Base-by-base conservation (phyloP, 78 protist genomes). In the Dictyostelium capitatum region DNA sequence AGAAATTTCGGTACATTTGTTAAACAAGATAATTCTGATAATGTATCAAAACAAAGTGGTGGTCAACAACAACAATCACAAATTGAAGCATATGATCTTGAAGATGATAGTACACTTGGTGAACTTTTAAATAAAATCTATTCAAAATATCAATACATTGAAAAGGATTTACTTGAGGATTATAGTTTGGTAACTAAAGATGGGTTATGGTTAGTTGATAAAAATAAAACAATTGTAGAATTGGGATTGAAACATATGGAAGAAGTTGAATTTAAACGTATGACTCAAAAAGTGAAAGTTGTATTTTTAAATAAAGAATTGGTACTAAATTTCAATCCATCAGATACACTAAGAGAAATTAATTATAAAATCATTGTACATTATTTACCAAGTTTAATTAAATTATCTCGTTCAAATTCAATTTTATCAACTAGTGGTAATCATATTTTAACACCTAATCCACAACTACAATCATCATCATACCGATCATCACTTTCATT, bases 251-350 rank as follows among this genome's bases (percentile, higher is more conserved):
- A 84, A 59, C 82, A 84, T 59, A n/a, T 59, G 56, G 65, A 56
- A 14, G 92, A 84, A 47, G 20, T 84, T 48, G 70, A 75, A 53
- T 77, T 87, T 64, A 56, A 78, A 25, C 51, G 93, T 20, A 64
- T 57, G 70, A 23, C 56, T 32, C 93, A 87, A 77, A 87, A 87
- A 67, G 84, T 87, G 6, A 56, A 65, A 15, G 67, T 87, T 0
- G 70, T 77, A n/a, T 87, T 87, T 30, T 73, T 87, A 32, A 87
- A 87, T 78, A 53, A 82, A 32, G 93, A 87, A n/a, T n/a, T 87
- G 14, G 75, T 87, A 14, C 6, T 87, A 3, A 46, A 41, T 20
- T 37, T 87, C 15, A 57, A 56, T n/a, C 93, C 93, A 56, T 28
- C 47, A 4, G 93, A 87, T 64, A 87, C 93, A 2, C 20, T 87